These are phyloP conservation scores for Thymus mandschuricus DNA, from an alignment of 257 asterid species.

Conservation along the genomic window DNA sequence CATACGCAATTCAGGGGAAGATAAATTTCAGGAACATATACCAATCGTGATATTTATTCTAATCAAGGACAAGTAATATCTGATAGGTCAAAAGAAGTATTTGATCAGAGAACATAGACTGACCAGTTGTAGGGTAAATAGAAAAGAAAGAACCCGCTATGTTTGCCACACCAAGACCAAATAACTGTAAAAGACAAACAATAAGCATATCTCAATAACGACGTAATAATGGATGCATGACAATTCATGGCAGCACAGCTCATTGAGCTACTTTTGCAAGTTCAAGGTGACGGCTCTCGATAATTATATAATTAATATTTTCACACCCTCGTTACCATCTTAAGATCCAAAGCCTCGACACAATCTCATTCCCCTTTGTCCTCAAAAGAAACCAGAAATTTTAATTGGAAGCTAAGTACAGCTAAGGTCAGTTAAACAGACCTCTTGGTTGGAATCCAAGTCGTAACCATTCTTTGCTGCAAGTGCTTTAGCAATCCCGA, in stretches of 20 bases:
- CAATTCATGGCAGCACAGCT: conserved; percentile 5
- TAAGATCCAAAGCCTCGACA: conserved; percentile 25
- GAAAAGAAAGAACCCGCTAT: conserved; percentile 94
- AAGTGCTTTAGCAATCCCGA: conserved; percentile 97
- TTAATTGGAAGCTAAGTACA: conserved; percentile 16
- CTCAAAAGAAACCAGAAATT: conserved; percentile 24
- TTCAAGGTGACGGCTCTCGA: conserved; percentile 1
- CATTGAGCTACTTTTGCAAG: not conserved
- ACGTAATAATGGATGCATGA: conserved; percentile 12
- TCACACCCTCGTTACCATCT: conserved; percentile 4
- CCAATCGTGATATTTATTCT: conserved; percentile 15
- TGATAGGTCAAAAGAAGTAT: conserved; percentile 27
- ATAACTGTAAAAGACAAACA: conserved; percentile 63
- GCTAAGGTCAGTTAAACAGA: conserved; percentile 35
- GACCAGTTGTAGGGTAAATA: conserved; percentile 92
- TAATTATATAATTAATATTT: conserved; percentile 18
- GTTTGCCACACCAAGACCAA: conserved; percentile 99
- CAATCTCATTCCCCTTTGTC: conserved; percentile 18
- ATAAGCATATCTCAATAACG: conserved; percentile 16
- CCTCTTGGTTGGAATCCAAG: conserved; percentile 98
- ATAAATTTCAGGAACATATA: conserved; percentile 39
- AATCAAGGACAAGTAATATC: conserved; percentile 23
- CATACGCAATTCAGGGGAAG: conserved; percentile 30
- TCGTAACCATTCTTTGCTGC: conserved; percentile 98
- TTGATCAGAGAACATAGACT: conserved; percentile 40